Evolutionary conservation across 768 basidiomycete species (phyloP).

Genomic region (Pluteus cervinus): DNA sequence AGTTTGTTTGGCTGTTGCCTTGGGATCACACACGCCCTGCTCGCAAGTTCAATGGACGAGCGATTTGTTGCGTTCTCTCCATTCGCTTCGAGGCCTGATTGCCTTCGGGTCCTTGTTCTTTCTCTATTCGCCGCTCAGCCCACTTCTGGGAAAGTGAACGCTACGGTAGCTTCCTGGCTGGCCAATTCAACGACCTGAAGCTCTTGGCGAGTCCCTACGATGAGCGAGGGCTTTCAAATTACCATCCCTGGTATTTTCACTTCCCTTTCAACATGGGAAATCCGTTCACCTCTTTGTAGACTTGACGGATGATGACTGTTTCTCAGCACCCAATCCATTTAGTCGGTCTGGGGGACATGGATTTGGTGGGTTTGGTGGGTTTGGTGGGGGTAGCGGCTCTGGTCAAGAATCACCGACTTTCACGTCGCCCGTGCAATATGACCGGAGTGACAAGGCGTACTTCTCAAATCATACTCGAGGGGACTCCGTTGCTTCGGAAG

Average conservation of each 20-base stretch:
- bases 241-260: constrained; percentile 49
- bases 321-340: constrained; percentile 60
- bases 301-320: constrained; percentile 72
- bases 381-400: constrained; percentile 25
- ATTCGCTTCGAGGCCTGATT: too few relatives aligned
- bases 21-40: too few relatives aligned
- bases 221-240: constrained; percentile 53
- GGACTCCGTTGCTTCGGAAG: constrained; percentile 76
- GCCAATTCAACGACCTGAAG: constrained; percentile 7
- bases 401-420: constrained; percentile 66
- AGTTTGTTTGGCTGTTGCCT: too few relatives aligned
- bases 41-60: too few relatives aligned
- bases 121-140: too few relatives aligned
- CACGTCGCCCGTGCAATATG: constrained; percentile 47
- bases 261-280: constrained; percentile 2
- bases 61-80: too few relatives aligned
- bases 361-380: constrained; percentile 23
- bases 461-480: constrained; percentile 71
- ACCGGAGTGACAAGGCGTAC: constrained; percentile 45
- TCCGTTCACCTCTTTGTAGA: constrained; percentile 36
- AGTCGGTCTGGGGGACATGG: constrained; percentile 51
- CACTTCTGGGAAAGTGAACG: too few relatives aligned
- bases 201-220: constrained; percentile 9
- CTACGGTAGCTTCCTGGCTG: constrained; percentile 15
- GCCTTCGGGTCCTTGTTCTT: too few relatives aligned